Conservation (phyloP, 192 early-diverging fungal species). For the Gamsiella multidivaricata region DNA sequence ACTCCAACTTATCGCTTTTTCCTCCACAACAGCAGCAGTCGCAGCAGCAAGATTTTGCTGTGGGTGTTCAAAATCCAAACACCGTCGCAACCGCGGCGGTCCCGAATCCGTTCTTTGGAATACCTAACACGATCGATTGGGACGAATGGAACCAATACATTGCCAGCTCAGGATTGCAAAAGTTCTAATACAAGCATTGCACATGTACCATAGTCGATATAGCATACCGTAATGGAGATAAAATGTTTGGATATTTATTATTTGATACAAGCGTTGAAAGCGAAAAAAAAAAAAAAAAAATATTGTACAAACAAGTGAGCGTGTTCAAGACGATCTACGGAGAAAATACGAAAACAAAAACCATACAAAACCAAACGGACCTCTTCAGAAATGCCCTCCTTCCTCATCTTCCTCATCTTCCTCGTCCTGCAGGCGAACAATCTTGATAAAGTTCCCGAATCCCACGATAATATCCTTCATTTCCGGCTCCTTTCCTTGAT, state of each 20-base stretch:
- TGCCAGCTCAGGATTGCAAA: conserved; percentile 37
- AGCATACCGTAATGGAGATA: background rate
- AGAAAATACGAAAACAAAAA: background rate
- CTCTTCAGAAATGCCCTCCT: background rate
- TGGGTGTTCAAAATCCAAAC: background rate
- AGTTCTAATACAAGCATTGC: conserved; percentile 9
- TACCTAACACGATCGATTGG: conserved; percentile 52
- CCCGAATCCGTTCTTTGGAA: conserved; percentile 50
- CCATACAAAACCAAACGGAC: background rate
- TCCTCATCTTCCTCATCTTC: conserved; percentile 18
- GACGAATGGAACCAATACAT: conserved; percentile 53
- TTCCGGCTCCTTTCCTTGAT: conserved; percentile 2
- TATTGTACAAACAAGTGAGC: too few species aligned
- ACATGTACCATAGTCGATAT: too few species aligned
- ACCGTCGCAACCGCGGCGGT: conserved; percentile 15
- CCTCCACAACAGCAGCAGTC: conserved; percentile 8
- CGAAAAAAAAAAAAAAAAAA: background rate
- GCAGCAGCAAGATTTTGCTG: too few species aligned
- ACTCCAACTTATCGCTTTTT: conserved; percentile 23
- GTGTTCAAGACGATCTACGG: too few species aligned
- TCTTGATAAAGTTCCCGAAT: conserved; percentile 50
- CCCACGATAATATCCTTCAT: conserved; percentile 39
- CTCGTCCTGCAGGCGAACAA: conserved; percentile 33
- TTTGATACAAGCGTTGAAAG: background rate
- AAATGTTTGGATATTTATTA: background rate